Conservation (phyloP, 1,284 basidiomycete species). For the Cryptococcus neoformans region DNA sequence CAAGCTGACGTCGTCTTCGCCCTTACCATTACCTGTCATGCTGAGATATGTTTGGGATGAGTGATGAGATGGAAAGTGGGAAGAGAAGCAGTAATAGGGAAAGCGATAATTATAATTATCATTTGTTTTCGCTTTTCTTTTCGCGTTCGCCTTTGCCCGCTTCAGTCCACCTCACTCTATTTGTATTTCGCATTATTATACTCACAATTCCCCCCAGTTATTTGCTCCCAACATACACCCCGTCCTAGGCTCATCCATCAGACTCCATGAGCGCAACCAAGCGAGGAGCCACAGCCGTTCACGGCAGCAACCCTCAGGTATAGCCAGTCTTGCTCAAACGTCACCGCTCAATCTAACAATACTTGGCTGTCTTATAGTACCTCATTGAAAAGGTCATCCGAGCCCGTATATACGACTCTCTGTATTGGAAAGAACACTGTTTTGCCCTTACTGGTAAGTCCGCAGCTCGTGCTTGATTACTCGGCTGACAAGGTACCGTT, state of each 20-base stretch:
- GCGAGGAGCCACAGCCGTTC: conserved; percentile 56
- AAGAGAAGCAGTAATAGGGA: no score
- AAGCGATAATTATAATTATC: no score
- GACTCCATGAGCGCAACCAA: conserved; percentile 14
- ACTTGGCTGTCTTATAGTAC: conserved; percentile 57
- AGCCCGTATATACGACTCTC: conserved; percentile 90
- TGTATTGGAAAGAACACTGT: conserved; percentile 97
- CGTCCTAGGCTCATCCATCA: background rate
- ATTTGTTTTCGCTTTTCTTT: background rate
- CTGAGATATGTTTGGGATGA: background rate
- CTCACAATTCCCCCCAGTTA: background rate
- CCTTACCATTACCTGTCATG: conserved; percentile 7
- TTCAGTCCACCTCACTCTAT: background rate
- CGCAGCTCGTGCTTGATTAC: conserved; percentile 16
- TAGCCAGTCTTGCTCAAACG: background rate
- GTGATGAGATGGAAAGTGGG: background rate
- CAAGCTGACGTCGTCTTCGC: conserved; percentile 79
- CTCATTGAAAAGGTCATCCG: conserved; percentile 96
- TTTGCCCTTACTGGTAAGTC: conserved; percentile 77
- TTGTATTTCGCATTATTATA: no score
- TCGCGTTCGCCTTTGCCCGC: background rate
- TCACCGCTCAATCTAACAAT: background rate
- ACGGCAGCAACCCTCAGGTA: conserved; percentile 92
- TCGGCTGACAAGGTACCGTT: no score
- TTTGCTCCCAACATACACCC: background rate